Evolutionary conservation across 2,329 filamentous ascomycete species (phyloP).

Genomic region (Penicillium sp.): DNA sequence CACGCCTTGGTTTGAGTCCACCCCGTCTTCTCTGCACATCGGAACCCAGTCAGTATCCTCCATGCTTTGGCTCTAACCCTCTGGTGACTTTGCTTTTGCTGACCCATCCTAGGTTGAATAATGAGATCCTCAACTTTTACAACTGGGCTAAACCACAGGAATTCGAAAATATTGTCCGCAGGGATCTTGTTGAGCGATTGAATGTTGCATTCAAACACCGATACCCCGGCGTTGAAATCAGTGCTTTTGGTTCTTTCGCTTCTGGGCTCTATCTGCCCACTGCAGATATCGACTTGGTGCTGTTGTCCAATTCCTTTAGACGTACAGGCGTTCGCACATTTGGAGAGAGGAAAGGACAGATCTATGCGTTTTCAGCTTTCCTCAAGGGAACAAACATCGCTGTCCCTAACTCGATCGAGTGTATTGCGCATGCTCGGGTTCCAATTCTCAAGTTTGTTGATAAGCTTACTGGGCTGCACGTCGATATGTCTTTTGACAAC

Average conservation of each 20-base stretch:
- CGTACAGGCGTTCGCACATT: constrained; percentile 53
- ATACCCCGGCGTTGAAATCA: constrained; percentile 65
- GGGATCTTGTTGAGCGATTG: constrained; percentile 71
- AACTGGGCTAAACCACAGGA: constrained; percentile 75
- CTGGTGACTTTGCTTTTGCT: not conserved
- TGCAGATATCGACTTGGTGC: constrained; percentile 91
- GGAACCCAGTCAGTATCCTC: constrained; percentile 35
- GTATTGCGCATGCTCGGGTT: constrained; percentile 76
- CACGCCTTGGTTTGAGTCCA: constrained; percentile 63
- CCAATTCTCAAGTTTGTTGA: constrained; percentile 93
- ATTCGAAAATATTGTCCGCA: constrained; percentile 76
- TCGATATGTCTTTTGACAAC: constrained; percentile 96
- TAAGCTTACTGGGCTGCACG: constrained; percentile 71
- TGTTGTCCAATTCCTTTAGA: constrained; percentile 66
- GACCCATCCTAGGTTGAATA: constrained; percentile 66
- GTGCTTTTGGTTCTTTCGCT: constrained; percentile 90
- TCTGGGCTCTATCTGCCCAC: constrained; percentile 76
- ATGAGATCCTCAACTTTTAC: constrained; percentile 88
- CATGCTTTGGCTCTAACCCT: constrained; percentile 13
- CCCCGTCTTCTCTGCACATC: constrained; percentile 34
- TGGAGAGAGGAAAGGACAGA: constrained; percentile 54
- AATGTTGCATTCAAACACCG: constrained; percentile 58
- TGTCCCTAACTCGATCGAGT: constrained; percentile 60
- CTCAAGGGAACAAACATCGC: constrained; percentile 62
- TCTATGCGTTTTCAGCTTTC: constrained; percentile 65